Evolutionary conservation across 2,329 filamentous ascomycete genomes (phyloP).

Genomic region (Penicillium sp.): DNA sequence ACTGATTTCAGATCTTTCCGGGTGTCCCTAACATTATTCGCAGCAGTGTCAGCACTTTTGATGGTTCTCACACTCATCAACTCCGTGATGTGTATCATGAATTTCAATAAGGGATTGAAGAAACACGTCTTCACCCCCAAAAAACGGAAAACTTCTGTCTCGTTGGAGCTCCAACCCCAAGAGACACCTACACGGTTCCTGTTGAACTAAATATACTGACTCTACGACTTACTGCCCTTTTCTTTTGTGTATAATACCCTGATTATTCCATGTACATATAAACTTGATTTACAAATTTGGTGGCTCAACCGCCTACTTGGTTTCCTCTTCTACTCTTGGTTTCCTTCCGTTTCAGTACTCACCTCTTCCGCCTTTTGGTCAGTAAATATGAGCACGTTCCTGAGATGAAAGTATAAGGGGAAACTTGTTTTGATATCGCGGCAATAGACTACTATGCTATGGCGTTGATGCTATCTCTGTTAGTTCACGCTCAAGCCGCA

Average conservation of each 20-base stretch:
- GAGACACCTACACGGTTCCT: constrained; percentile 8
- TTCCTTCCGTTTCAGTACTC: no score
- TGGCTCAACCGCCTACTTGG: background rate
- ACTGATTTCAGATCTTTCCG: constrained; percentile 10
- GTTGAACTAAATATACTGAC: constrained; percentile 1
- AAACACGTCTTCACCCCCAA: constrained; percentile 3
- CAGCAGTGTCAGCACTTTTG: constrained; percentile 14
- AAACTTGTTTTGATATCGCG: background rate
- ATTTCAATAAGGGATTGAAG: constrained; percentile 23
- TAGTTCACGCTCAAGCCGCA: background rate
- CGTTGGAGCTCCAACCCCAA: constrained; percentile 5
- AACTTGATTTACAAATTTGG: background rate
- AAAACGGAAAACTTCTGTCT: constrained; percentile 1
- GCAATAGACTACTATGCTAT: background rate
- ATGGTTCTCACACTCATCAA: constrained; percentile 14
- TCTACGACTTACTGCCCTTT: background rate
- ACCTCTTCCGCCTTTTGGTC: background rate
- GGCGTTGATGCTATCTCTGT: background rate
- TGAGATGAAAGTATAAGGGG: background rate
- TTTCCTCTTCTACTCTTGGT: background rate
- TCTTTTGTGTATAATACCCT: background rate
- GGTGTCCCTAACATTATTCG: constrained; percentile 20
- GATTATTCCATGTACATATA: background rate
- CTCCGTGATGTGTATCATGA: constrained; percentile 20
- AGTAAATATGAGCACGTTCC: background rate